Conservation (phyloP, 2,329 filamentous ascomycete species). For the Trichophyton schoenleinii region DNA sequence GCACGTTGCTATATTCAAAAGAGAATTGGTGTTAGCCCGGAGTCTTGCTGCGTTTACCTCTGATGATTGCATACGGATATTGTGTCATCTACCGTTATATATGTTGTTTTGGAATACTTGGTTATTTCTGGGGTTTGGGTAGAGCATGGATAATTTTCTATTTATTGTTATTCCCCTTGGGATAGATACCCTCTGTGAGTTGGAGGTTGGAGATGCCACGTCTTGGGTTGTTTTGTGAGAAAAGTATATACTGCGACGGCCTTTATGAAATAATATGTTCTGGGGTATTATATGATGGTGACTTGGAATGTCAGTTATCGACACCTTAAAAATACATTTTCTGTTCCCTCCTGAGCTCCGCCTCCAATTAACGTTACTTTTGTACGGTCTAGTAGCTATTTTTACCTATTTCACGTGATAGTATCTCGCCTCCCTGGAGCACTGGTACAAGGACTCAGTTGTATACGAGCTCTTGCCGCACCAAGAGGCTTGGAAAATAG, state of each 20-base stretch:
- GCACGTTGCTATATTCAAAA: background rate
- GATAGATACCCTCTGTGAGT: constrained; percentile 3
- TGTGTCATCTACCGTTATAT: background rate
- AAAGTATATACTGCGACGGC: background rate
- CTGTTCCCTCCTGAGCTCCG: no score
- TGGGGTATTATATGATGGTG: background rate
- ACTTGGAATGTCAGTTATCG: background rate
- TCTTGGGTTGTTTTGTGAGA: background rate
- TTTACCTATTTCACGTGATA: background rate
- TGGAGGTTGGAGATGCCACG: background rate
- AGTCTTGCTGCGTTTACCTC: background rate
- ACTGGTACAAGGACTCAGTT: no score
- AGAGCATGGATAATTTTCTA: background rate
- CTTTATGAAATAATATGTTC: background rate
- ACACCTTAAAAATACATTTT: background rate
- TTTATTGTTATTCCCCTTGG: background rate
- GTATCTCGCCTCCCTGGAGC: background rate
- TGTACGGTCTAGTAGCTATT: no score
- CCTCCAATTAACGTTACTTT: no score
- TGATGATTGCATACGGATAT: background rate
- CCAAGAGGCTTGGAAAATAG: constrained; percentile 3
- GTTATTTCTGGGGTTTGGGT: background rate
- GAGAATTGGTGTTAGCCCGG: background rate
- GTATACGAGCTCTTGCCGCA: background rate
- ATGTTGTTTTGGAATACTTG: background rate